Base-by-base conservation (phyloP, 768 basidiomycete species). In the Udeniomyces megalosporus region DNA sequence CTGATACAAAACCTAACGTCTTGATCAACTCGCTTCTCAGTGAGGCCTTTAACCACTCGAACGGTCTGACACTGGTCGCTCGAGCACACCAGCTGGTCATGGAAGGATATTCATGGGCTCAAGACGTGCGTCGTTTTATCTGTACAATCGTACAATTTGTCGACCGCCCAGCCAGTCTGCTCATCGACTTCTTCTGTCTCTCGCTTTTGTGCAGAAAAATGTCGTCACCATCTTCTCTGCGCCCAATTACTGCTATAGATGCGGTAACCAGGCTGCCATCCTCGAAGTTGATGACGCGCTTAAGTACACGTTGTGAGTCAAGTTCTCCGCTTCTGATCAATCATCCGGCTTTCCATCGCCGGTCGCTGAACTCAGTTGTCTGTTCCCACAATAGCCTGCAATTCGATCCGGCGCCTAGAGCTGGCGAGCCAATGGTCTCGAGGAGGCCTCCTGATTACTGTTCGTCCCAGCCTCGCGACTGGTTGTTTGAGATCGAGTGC, bases 161-260 rank as follows among this genome's bases (percentile, higher is more conserved):
- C 34, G 32, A 32, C 34, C 2, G 35, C 49, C 32, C 35, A 12
- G 24, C 8, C 14, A 52, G 7, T 42, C 38, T 42, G 38, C 38
- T 17, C 8, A 42, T 42, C 10, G 48, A 42, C 38, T 17, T n/a
- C 44, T 26, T 14, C 20, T 32, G 34, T 35, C 28, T 17, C 50
- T 45, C 34, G 26, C 11, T 32, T 34, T 20, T 6, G 31, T 14
- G n/a, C 31, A 62, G 61, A 65, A 65, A 60, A 97, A 96, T 73
- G 93, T 99, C 26, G 93, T 99, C 67, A 99, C 93, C 47, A 96
- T 99, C 72, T 99, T 96, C 79, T 96, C 92, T 67, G 95, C 95
- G 68, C 95, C 95, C 47, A 99, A 99, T 77, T 99, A 96, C 76
- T 99, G 93, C 77, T 99, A 99, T 79, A 81, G 95, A 73, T 99